phyloP scores from a whole-genome alignment of 2,329 filamentous ascomycete genomes.

The Fusarium nisikadoi region DNA sequence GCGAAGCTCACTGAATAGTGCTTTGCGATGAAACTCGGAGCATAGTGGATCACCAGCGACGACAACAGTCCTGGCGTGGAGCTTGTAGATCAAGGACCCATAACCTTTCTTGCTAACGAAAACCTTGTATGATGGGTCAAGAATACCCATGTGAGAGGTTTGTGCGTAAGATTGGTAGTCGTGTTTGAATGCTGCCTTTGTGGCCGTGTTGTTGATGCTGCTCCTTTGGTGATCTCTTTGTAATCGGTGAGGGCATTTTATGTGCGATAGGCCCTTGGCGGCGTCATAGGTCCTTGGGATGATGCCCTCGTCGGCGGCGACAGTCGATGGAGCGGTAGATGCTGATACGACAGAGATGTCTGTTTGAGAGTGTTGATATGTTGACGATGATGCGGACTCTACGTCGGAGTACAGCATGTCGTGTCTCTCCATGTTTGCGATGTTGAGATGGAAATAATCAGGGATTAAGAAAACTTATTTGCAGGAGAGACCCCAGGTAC shows the following conservation, averaged over 20 bases:
- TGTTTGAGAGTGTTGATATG: not conserved
- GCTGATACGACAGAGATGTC: not conserved
- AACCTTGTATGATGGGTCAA: slow-evolving; percentile 6
- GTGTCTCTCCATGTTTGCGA: not conserved
- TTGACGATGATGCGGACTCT: not conserved
- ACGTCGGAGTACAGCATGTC: not conserved
- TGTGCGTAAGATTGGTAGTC: slow-evolving; percentile 1
- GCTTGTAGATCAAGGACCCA: slow-evolving; percentile 1
- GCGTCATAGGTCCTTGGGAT: not conserved
- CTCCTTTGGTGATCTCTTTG: not conserved
- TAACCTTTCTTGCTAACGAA: not conserved
- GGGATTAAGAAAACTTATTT: not conserved
- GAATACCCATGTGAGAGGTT: slow-evolving; percentile 23
- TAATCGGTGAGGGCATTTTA: not conserved
- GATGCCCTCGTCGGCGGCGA: not conserved
- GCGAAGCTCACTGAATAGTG: not conserved
- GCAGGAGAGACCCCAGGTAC: not conserved
- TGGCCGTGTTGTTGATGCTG: not conserved
- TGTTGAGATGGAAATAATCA: not conserved
- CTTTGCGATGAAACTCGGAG: not conserved
- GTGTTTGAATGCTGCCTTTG: not conserved
- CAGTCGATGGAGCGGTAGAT: not conserved
- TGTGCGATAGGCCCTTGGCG: not conserved
- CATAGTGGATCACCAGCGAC: slow-evolving; percentile 10
- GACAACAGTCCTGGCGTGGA: not conserved